phyloP scores from a whole-genome alignment of 371 early-diverging fungal species.

The Mucor indicus region DNA sequence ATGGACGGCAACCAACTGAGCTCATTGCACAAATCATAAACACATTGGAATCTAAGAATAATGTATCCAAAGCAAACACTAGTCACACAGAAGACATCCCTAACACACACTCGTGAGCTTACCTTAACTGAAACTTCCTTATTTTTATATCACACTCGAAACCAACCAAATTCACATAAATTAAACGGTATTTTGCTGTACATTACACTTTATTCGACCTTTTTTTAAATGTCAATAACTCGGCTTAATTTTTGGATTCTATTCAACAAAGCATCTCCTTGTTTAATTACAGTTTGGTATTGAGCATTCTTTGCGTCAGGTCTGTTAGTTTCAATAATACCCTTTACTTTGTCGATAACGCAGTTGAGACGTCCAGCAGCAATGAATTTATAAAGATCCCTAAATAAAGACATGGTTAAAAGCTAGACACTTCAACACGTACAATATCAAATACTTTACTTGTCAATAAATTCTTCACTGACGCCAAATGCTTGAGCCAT shows the following conservation, averaged over 20 bases:
- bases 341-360: constrained; percentile 98
- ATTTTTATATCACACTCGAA: no score
- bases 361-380: constrained; percentile 96
- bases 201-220: no score
- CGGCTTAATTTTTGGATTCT: constrained; percentile 95
- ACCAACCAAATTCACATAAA: no score
- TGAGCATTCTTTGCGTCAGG: constrained; percentile 96
- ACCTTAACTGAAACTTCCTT: no score
- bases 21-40: no score
- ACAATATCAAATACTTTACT: constrained; percentile 41
- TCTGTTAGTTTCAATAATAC: constrained; percentile 95
- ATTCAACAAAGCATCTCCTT: constrained; percentile 94
- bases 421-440: background rate
- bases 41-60: no score
- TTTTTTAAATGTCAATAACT: constrained; percentile 73
- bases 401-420: no score
- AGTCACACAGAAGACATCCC: no score
- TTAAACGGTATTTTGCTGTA: no score
- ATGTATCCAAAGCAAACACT: no score
- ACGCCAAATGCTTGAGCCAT: constrained; percentile 99
- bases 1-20: no score
- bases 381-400: constrained; percentile 95
- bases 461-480: constrained; percentile 91
- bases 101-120: no score
- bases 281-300: constrained; percentile 94